Base-by-base conservation (phyloP, 345 rosid genomes). In the Murraya koenigii region DNA sequence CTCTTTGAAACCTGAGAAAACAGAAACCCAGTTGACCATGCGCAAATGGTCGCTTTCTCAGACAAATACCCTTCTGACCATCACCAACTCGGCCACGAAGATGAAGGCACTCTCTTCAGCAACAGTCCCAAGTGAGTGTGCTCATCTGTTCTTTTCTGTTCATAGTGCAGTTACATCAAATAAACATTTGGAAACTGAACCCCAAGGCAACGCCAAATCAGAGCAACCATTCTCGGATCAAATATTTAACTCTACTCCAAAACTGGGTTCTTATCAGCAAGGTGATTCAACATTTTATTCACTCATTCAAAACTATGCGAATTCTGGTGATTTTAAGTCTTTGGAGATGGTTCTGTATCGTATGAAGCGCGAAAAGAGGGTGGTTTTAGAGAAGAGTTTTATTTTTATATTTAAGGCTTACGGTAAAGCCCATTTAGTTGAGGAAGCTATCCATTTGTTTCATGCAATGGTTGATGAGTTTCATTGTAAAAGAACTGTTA, bases 231-330 rank as follows among this genome's bases (percentile, higher is more conserved):
- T 89, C 25, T 71, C 88, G 6, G 88, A 93, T 60, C 81, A 83
- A 41, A 79, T 93, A 19, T 91, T 93, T 79, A 83, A 78, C 30
- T 86, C 89, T 0, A 77, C 82, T 74, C 75, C 90, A 20, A 86
- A 82, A 72, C 83, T 85, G 86, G 98, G 98, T 65, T 89, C 97
- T 49, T 94, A 85, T 82, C 82, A 82, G 23, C 23, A 70, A 33
- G 98, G 98, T 25, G 99, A 94, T 79, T 92, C 97, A 22, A 89
- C 97, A 56, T 89, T 92, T 32, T 94, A 91, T 72, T 81, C 89
- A 5, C 87, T 92, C 79, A 85, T 94, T 69, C 87, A 90, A 72
- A 87, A 69, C 71, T 84, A 85, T 76, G 95, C 99, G 1, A 66
- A 64, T 55, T 81, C 76, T 0, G 86, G 89, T 69, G 93, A 96